Evolutionary conservation across 306 rosid genomes (phyloP).

Genomic region (Quercus gilva): DNA sequence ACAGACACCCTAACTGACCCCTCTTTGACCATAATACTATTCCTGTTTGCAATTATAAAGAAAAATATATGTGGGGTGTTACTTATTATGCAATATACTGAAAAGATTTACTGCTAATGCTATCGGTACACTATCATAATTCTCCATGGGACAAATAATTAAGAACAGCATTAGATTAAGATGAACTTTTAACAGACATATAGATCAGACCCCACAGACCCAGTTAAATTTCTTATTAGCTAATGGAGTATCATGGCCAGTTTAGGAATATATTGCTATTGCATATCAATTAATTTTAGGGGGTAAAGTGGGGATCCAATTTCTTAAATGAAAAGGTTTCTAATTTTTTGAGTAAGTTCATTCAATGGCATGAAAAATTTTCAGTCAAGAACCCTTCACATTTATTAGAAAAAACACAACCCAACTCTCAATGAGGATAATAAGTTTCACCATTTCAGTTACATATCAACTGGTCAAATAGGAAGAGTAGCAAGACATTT

Average conservation of each 20-base stretch:
- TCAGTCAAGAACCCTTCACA: neutral
- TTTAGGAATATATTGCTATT: neutral
- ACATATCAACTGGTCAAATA: neutral
- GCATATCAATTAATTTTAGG: neutral
- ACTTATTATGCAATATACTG: neutral
- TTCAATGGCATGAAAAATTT: no score
- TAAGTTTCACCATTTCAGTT: neutral
- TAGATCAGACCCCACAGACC: neutral
- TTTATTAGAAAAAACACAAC: neutral
- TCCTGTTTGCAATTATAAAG: no score
- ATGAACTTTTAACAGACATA: neutral
- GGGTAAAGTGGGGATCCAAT: neutral
- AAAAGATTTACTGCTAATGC: neutral
- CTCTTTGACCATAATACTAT: no score
- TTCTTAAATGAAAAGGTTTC: neutral
- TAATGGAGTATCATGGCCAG: neutral
- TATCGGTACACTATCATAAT: neutral
- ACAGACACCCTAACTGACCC: no score
- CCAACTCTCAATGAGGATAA: neutral
- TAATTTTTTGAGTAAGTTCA: no score
- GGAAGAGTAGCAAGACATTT: neutral
- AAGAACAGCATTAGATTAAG: neutral
- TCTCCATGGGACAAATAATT: neutral
- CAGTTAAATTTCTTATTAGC: neutral
- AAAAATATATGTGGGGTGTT: no score